phyloP scores from a whole-genome alignment of 257 asterid genomes.

The Ligustrum vulgare region DNA sequence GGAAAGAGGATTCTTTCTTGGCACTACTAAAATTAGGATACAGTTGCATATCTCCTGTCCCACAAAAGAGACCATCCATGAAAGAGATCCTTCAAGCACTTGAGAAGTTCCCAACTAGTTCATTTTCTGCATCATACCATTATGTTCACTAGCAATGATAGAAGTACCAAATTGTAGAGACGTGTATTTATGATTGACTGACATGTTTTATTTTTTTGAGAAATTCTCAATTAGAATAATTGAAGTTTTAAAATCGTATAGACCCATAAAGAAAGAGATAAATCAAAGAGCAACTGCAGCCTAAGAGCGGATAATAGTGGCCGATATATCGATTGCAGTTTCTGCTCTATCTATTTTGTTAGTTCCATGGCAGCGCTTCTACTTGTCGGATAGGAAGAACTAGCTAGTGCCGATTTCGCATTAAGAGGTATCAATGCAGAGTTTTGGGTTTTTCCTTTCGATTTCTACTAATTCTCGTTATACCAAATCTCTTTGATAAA shows the following conservation, averaged over 20 bases:
- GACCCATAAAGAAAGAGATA: too few species aligned
- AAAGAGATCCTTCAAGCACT: constrained; percentile 84
- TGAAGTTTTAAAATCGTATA: neutral
- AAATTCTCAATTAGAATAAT: constrained; percentile 22
- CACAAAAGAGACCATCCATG: constrained; percentile 93
- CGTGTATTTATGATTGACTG: constrained; percentile 48
- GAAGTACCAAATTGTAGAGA: constrained; percentile 37
- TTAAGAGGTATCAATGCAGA: too few species aligned
- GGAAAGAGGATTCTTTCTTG: constrained; percentile 75
- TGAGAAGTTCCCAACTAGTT: constrained; percentile 61
- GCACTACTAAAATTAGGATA: constrained; percentile 65
- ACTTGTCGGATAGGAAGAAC: too few species aligned
- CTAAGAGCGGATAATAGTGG: too few species aligned
- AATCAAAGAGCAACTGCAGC: too few species aligned
- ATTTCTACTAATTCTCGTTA: too few species aligned
- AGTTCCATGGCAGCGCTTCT: too few species aligned
- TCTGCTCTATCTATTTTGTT: too few species aligned
- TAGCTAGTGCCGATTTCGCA: too few species aligned
- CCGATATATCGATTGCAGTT: too few species aligned
- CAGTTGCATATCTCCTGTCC: constrained; percentile 60
- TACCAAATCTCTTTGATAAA: too few species aligned
- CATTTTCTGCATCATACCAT: constrained; percentile 35
- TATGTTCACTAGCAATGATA: constrained; percentile 41
- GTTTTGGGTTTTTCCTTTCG: too few species aligned
- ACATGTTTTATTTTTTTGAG: constrained; percentile 25